Conservation (phyloP, 768 basidiomycete species). For the Arthromyces matolae region DNA sequence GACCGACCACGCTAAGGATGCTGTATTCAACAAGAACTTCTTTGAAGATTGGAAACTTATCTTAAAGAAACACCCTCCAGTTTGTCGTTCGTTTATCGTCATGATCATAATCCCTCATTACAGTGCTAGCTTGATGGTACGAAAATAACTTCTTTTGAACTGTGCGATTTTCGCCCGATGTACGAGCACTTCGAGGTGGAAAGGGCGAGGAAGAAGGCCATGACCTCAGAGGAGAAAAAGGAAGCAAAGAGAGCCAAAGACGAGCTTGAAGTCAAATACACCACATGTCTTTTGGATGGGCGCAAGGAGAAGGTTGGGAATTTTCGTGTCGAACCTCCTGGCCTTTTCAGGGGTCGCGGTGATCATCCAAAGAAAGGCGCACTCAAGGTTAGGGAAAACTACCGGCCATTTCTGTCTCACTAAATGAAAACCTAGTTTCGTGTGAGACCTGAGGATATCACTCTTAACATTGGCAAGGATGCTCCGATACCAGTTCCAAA, state of each 20-base stretch:
- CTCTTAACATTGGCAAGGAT: constrained; percentile 84
- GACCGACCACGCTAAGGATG: constrained; percentile 88
- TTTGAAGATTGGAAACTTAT: constrained; percentile 85
- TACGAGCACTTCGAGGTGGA: constrained; percentile 89
- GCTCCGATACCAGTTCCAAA: constrained; percentile 82
- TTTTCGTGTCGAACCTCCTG: constrained; percentile 97
- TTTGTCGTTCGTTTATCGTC: too few relatives aligned
- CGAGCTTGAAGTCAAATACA: constrained; percentile 78
- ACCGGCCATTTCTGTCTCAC: background rate
- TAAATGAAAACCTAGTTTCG: constrained; percentile 53
- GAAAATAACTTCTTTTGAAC: constrained; percentile 69
- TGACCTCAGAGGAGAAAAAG: constrained; percentile 88
- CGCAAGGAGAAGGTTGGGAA: constrained; percentile 98
- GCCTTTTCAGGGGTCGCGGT: constrained; percentile 96
- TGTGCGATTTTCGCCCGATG: constrained; percentile 95
- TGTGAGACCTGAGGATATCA: constrained; percentile 92
- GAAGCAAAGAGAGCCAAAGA: constrained; percentile 84
- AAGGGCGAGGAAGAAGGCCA: constrained; percentile 87
- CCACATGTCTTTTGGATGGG: constrained; percentile 85
- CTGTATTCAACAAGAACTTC: constrained; percentile 90
- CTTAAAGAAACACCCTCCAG: constrained; percentile 79
- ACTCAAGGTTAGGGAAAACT: constrained; percentile 63
- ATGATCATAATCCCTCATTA: too few relatives aligned
- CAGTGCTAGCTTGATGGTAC: constrained; percentile 69
- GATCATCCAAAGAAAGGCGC: constrained; percentile 98